phyloP scores from a whole-genome alignment of 2,329 filamentous ascomycete genomes.

The Ramichloridium luteum region DNA sequence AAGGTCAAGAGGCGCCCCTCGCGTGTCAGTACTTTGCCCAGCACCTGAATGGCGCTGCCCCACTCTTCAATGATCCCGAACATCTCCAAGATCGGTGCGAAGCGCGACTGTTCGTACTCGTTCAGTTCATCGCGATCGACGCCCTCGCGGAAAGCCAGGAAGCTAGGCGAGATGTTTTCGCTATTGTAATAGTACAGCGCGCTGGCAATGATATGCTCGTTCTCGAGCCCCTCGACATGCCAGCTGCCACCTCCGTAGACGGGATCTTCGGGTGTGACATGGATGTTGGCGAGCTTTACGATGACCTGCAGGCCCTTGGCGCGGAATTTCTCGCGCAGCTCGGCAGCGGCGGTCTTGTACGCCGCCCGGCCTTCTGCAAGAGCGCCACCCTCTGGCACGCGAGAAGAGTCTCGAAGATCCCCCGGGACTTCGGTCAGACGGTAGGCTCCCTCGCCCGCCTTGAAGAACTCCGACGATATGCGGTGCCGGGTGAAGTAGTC shows the following conservation, averaged over 20 bases:
- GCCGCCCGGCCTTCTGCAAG: not conserved
- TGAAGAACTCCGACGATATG: no score
- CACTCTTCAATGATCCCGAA: constrained; percentile 20
- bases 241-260: constrained; percentile 42
- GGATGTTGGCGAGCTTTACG: constrained; percentile 49
- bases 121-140: constrained; percentile 5
- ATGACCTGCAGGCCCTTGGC: constrained; percentile 46
- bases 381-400: not conserved
- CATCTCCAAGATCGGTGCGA: constrained; percentile 13
- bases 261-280: constrained; percentile 47
- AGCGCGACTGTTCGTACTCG: constrained; percentile 13
- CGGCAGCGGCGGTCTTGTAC: not conserved
- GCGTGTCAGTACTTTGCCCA: constrained; percentile 38
- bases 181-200: constrained; percentile 50
- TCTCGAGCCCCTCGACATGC: constrained; percentile 40
- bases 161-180: constrained; percentile 46
- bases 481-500: no score
- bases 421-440: no score
- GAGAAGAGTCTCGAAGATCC: no score
- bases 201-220: constrained; percentile 53
- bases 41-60: constrained; percentile 27
- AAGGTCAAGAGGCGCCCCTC: constrained; percentile 43
- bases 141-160: constrained; percentile 38
- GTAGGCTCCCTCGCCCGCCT: no score
- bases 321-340: constrained; percentile 24